A percentile compares a stretch with the other conserved stretches of the same genome.
Conservation (phyloP, 1,139 yeast genomes). For the Kazachstania sp. region DNA sequence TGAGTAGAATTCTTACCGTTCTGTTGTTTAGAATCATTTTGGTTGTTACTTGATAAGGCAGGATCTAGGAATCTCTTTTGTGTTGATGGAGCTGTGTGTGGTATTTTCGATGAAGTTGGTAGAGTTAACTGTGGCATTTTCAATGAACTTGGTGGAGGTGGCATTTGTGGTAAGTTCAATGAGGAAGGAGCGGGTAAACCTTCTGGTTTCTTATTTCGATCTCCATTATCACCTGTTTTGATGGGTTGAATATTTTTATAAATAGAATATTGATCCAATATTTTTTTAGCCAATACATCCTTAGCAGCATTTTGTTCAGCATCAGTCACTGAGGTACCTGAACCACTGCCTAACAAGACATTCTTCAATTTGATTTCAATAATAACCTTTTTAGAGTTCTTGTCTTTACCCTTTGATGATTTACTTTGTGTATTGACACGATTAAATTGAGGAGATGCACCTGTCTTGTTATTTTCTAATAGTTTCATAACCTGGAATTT, state of each 20-base stretch:
- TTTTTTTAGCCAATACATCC: not conserved
- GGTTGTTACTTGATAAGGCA: too few relatives aligned
- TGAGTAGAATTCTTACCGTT: not conserved
- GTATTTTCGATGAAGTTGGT: too few relatives aligned
- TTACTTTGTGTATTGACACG: not conserved
- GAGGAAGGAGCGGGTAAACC: too few relatives aligned
- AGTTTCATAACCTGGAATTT: not conserved
- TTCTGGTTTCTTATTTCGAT: not conserved
- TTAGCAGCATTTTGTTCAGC: conserved; percentile 1
- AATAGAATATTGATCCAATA: not conserved
- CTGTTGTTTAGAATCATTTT: too few relatives aligned
- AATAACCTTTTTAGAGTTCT: not conserved
- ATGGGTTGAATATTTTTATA: not conserved
- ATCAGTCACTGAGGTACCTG: not conserved
- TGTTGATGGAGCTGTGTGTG: too few relatives aligned
- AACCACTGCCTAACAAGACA: not conserved
- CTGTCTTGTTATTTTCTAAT: not conserved
- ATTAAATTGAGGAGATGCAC: not conserved
- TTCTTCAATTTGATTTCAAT: not conserved
- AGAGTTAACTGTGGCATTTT: too few relatives aligned
- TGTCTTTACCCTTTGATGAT: not conserved
- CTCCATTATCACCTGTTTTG: not conserved
- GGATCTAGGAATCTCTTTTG: too few relatives aligned
- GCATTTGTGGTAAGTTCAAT: too few relatives aligned
- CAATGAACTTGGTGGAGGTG: too few relatives aligned